Percentiles rank a stretch among this genome's conserved stretches.
phyloP scores from a whole-genome alignment of 352 stramenopile species.

The Stramenopiles sp. region DNA sequence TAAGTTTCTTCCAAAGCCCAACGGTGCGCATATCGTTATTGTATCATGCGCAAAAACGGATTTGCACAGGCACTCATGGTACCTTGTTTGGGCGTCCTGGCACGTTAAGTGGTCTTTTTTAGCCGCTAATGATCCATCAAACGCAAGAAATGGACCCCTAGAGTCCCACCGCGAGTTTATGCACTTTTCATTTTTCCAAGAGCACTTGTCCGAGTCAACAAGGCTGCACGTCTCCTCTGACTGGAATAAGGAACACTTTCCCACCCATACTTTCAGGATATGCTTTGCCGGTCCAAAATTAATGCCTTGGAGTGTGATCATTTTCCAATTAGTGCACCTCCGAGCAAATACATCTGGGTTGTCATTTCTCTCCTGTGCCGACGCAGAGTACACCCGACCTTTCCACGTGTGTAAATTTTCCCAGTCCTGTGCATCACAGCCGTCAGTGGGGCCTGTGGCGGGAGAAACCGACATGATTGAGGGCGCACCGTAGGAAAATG shows the following conservation, averaged over 20 bases:
- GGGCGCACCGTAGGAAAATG: slow-evolving; percentile 5
- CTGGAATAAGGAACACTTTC: slow-evolving; percentile 5
- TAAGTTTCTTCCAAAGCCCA: slow-evolving; percentile 11
- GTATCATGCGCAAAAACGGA: slow-evolving; percentile 8
- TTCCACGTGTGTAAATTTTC: slow-evolving; percentile 1
- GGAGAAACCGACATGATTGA: background rate
- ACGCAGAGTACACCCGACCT: background rate
- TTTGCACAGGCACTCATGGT: background rate
- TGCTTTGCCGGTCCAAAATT: slow-evolving; percentile 7
- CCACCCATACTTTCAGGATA: slow-evolving; percentile 4
- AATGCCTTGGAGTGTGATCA: background rate
- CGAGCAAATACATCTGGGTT: background rate
- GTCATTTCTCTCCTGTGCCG: slow-evolving; percentile 1
- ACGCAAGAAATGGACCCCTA: slow-evolving; percentile 6
- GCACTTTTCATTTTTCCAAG: background rate
- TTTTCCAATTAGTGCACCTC: background rate
- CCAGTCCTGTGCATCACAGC: slow-evolving; percentile 10
- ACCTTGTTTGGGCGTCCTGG: background rate
- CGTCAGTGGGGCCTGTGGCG: background rate
- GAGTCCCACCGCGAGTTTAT: background rate
- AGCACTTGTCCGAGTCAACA: background rate
- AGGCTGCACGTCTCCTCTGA: slow-evolving; percentile 1
- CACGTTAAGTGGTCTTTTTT: background rate
- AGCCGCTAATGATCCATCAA: background rate
- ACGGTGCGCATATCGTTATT: background rate